Conservation (phyloP, 169 alveolate genomes). For the Eimeria necatrix region DNA sequence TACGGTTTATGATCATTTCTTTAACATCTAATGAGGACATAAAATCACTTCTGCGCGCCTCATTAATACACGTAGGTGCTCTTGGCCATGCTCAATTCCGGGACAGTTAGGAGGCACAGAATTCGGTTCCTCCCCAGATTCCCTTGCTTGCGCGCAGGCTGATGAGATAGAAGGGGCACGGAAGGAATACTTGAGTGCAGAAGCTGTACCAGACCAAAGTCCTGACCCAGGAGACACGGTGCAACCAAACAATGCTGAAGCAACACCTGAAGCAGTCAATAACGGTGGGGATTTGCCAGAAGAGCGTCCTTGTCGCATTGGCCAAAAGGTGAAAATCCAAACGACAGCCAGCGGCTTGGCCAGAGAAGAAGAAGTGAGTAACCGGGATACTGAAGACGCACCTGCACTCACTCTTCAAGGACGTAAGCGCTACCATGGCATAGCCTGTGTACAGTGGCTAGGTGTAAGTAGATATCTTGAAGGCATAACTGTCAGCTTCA, state of each 20-base stretch:
- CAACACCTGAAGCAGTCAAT: not conserved
- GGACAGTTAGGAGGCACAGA: not conserved
- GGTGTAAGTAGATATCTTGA: too few species aligned
- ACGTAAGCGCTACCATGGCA: too few species aligned
- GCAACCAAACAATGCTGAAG: not conserved
- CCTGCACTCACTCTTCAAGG: not conserved
- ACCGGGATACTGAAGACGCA: not conserved
- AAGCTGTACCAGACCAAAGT: not conserved
- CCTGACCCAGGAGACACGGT: not conserved
- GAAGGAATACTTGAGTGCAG: slow-evolving; percentile 21
- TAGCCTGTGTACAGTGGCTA: too few species aligned
- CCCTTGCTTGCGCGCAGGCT: slow-evolving; percentile 3
- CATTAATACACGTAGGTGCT: not conserved
- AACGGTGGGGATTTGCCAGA: not conserved
- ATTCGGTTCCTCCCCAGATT: not conserved
- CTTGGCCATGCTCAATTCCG: not conserved
- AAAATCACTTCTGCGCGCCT: too few species aligned
- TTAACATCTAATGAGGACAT: too few species aligned
- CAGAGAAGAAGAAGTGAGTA: not conserved
- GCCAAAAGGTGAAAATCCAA: not conserved
- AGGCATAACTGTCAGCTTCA: too few species aligned
- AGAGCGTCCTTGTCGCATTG: not conserved
- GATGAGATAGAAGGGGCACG: slow-evolving; percentile 35
- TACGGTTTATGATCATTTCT: not conserved
- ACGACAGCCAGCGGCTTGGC: not conserved